phyloP scores from a whole-genome alignment of 2,329 filamentous ascomycete genomes.

The Pleoardoris graminearum region DNA sequence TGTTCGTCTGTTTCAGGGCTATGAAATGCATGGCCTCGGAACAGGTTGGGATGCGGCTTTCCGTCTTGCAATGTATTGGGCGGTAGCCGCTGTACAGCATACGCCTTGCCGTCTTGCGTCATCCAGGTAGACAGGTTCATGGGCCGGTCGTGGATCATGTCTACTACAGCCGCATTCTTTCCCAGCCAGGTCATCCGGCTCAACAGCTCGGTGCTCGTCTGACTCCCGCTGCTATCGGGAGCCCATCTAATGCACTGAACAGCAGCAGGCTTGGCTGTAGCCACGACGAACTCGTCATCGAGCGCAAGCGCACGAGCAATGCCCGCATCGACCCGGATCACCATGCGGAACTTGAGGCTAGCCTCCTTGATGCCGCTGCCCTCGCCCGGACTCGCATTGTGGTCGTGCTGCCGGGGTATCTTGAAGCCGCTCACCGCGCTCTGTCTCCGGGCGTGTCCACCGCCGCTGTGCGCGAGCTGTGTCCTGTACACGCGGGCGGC shows the following conservation, averaged over 20 bases:
- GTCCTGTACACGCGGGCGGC: constrained; percentile 83
- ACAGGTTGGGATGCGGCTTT: constrained; percentile 66
- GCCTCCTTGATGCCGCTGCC: constrained; percentile 81
- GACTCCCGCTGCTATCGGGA: constrained; percentile 76
- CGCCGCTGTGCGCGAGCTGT: constrained; percentile 64
- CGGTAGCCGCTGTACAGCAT: constrained; percentile 77
- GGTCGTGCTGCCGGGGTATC: constrained; percentile 43
- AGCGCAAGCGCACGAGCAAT: constrained; percentile 86
- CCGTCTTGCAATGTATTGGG: constrained; percentile 44
- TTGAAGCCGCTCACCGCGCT: constrained; percentile 46
- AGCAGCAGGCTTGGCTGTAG: constrained; percentile 88
- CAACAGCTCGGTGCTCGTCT: constrained; percentile 88
- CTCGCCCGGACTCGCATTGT: constrained; percentile 72
- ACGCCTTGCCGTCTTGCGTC: constrained; percentile 82
- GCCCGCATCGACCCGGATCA: constrained; percentile 95
- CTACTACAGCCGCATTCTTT: constrained; percentile 73
- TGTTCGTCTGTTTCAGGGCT: constrained; percentile 63
- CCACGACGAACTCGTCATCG: constrained; percentile 89
- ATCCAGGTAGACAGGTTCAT: constrained; percentile 97
- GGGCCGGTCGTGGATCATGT: constrained; percentile 91
- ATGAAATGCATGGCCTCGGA: constrained; percentile 91
- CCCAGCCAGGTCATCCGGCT: constrained; percentile 84
- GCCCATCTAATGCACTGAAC: constrained; percentile 96
- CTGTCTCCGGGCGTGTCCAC: constrained; percentile 54
- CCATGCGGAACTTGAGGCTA: constrained; percentile 91